Evolutionary conservation across 164 flowering plant species (phyloP), one percentile per base, ranked within the genome.

Genomic region (Saururus chinensis): DNA sequence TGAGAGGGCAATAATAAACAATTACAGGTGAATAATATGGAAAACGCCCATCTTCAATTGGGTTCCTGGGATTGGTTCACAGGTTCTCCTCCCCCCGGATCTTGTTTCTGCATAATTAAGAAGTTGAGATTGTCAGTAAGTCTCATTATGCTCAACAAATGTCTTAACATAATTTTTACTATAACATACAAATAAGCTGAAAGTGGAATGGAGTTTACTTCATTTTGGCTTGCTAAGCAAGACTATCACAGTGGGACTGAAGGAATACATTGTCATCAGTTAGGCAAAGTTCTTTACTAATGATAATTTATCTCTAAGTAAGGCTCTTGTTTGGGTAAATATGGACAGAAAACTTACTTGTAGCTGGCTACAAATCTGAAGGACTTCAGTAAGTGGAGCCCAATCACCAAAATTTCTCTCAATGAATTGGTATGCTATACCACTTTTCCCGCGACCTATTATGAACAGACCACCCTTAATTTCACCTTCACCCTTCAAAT

Each of bases 361-460:
- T 64, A 83, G 19, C 30, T 66, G 68, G 51, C 68, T 72, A 51
- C 87, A 83, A 37, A 85, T 83, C 63, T 81, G 86, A 40, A 85
- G 68, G 24, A 85, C 77, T 79, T 85, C 91, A 71, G 80, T 35
- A 52, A 75, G 35, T 21, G 95, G 89, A 26, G 91, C 87, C 89
- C 86, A 84, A 62, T 88, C 91, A 16, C 91, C 95, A 59, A 85
- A 85, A 61, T 88, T 85, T 64, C 91, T 81, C 75, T 88, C 95
- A 23, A 84, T 82, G 67, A 85, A 85, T 74, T 88, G 86, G 68
- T 85, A 88, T 59, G 91, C 91, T 42, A 88, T 75, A 1, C 95
- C 95, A 63, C 69, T 75, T 69, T 75, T 84, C 68, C 85, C 89
- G n/a, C 73, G 76, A 37, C 89, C 89, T 56, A 88, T 68, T 49